Evolutionary conservation across 1,139 yeast species (phyloP), one percentile per base, ranked within the genome.

Genomic region (Taphrina confusa): DNA sequence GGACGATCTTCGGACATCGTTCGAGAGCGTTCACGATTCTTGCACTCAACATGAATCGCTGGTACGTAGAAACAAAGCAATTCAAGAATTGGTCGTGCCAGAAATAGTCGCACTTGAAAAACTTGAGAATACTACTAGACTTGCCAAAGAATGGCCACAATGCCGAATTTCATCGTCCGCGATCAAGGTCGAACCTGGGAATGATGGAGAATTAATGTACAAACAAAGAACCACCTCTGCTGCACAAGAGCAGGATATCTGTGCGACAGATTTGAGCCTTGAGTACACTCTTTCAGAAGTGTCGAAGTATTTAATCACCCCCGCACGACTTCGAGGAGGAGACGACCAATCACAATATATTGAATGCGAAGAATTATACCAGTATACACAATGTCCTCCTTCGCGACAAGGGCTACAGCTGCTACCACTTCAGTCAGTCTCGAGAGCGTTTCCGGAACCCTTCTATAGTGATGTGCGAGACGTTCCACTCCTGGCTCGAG

Each of bases 391-490:
- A n/a, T 8, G 27, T 8, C 37, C 55, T 2, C 55, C 55, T 3
- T 8, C 33, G 27, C 9, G 33, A 2, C 37, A 18, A 5, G 40
- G 20, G 14, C 40, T 47, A n/a, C 16, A n/a, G 6, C 40, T 14
- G 11, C 22, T 20, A 31, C 31, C 25, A 4, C 23, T 49, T 20
- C n/a, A 34, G 18, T 20, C 33, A n/a, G 25, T 34, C 12, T 12
- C 20, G 28, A 44, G 58, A 22, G 58, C 36, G 16, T 54, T 54
- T 54, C 58, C 58, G 8, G 51, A 33, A n/a, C 58, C 58, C 4
- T 46, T 31, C 40, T 54, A 54, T 18, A 25, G 58, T 28, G 58
- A 54, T 14, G 25, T 25, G n/a, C 22, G 14, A 6, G 58, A 54
- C 27, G 45, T 54, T n/a, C 58, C 51, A 5, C 30, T 28, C 4